Base-by-base conservation (phyloP, 495 filamentous ascomycete genomes). In the Chaetomium fimeti region DNA sequence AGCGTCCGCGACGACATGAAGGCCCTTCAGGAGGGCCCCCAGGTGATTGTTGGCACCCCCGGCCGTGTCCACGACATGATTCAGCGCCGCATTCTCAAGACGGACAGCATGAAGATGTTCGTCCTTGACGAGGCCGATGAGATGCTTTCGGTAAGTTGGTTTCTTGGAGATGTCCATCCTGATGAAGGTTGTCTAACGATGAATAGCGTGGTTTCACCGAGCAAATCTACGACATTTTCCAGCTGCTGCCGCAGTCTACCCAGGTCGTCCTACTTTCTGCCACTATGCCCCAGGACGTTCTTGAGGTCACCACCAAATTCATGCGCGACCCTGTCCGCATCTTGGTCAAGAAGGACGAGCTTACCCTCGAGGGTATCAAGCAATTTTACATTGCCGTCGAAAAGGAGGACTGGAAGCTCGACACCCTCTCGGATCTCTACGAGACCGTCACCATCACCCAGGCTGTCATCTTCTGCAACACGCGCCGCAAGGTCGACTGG, bases 381-480 rank as follows among this genome's bases (percentile, higher is more conserved):
- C 94, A 99, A 77, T 99, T 96, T 80, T 99, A 96, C 79, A 99
- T 99, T 70, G 95, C 94, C 13, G 93, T 98, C 32, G 94, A 99
- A 80, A 98, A 97, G 80, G 94, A 99, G 76, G 94, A 98, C 71
- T 99, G 94, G 94, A 99, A 99, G 73, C 92, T 99, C 68, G 94
- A 99, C 74, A 99, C 94, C n/a, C 87, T 99, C 11, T 98, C 91
- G 73, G 94, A 99, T 82, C 89, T 99, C 28, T 99, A 99, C 83
- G 94, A 99, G 74, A 99, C 94, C 8, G 80, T 99, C 65, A 99
- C 94, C 60, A 99, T 99, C 76, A 99, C 94, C 20, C 94, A 99
- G 77, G 94, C 94, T 12, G 94, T 99, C 71, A 99, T 99, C 76
- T 99, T 99, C 87, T 99, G 94, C 85, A 99, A 99, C 81, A 99